A percentile compares a stretch with the other conserved stretches of the same genome.
These are phyloP conservation scores for Spatholobus suberectus DNA, from an alignment of 306 rosid species.

Conservation along the genomic window DNA sequence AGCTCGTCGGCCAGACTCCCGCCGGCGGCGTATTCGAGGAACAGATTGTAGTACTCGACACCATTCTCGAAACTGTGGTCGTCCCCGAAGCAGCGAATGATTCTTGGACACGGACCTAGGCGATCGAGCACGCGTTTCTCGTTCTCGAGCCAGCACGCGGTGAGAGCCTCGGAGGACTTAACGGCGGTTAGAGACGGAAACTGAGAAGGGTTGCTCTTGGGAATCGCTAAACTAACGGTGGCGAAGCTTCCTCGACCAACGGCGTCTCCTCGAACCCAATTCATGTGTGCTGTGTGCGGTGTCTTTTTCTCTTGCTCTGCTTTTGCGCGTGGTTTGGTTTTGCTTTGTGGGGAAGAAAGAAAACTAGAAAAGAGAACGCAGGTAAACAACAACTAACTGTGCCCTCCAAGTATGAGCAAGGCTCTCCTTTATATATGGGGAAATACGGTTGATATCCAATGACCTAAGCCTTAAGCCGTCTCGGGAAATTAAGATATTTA, in stretches of 20 bases:
- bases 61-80: slow-evolving; percentile 63
- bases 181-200: slow-evolving; percentile 62
- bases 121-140: slow-evolving; percentile 67
- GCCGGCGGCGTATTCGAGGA: slow-evolving; percentile 76
- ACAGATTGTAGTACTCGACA: slow-evolving; percentile 54
- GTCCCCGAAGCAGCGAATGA: slow-evolving; percentile 67
- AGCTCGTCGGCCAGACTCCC: slow-evolving; percentile 70
- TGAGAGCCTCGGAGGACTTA: slow-evolving; percentile 53
- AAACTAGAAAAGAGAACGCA: neutral
- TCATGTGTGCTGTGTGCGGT: slow-evolving; percentile 56
- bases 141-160: slow-evolving; percentile 60
- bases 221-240: slow-evolving; percentile 55
- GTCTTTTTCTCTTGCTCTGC: too few relatives aligned
- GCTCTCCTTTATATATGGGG: slow-evolving; percentile 23
- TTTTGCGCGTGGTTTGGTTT: neutral
- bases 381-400: neutral
- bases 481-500: neutral
- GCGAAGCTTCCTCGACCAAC: slow-evolving; percentile 90
- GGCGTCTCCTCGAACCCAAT: slow-evolving; percentile 79
- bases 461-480: slow-evolving; percentile 14
- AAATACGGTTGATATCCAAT: slow-evolving; percentile 36
- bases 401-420: neutral
- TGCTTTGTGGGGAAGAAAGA: slow-evolving; percentile 29
- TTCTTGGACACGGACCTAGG: slow-evolving; percentile 58
- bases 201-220: neutral